These are phyloP conservation scores for Cadophora luteo-olivacea DNA, from an alignment of 2,329 filamentous ascomycete genomes.

Conservation along the genomic window DNA sequence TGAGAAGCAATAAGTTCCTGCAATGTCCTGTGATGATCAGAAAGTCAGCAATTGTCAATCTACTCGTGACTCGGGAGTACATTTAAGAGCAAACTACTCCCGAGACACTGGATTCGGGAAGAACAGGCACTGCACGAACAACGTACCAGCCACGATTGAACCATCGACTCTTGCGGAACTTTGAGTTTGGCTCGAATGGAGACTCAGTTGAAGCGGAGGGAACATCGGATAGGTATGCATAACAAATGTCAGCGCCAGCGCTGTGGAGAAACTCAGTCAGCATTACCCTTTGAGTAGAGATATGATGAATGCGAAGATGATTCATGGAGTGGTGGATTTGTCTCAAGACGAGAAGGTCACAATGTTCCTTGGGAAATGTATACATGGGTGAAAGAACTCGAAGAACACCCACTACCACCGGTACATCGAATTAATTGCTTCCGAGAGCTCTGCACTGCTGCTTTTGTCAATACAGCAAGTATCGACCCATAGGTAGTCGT, in stretches of 20 bases:
- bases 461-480: conserved; percentile 34
- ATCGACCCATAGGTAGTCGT: conserved; percentile 21
- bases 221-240: conserved; percentile 28
- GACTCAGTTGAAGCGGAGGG: neutral
- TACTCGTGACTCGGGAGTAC: no score
- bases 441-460: conserved; percentile 27
- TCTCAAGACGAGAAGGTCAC: no score
- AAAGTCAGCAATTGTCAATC: no score
- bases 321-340: no score
- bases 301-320: no score
- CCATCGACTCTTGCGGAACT: conserved; percentile 23
- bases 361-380: no score
- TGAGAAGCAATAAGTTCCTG: conserved; percentile 27
- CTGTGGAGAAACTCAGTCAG: no score
- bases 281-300: no score
- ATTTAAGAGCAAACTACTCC: no score
- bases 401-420: conserved; percentile 24
- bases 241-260: conserved; percentile 21
- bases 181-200: neutral
- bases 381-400: no score
- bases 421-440: conserved; percentile 33
- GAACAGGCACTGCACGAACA: no score
- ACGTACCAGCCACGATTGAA: conserved; percentile 23
- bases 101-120: no score
- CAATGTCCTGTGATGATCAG: conserved; percentile 11